Percentiles rank a stretch among this genome's conserved stretches.
Conservation (phyloP, 345 rosid species). For the Carallia pectinifolia region DNA sequence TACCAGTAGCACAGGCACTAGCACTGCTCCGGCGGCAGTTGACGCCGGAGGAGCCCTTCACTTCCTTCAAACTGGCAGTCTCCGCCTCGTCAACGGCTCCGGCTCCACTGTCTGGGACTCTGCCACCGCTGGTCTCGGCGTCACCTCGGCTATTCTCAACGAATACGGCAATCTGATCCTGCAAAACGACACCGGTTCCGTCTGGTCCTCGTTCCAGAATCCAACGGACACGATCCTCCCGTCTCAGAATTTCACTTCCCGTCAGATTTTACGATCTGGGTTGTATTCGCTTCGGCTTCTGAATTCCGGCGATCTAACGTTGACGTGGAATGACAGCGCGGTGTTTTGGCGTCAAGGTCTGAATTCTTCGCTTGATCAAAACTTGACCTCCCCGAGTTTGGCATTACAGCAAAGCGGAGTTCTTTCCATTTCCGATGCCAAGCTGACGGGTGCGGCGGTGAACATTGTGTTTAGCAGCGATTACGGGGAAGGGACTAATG, state of each 20-base stretch:
- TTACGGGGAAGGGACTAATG: conserved; percentile 45
- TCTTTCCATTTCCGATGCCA: conserved; percentile 35
- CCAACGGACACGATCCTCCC: conserved; percentile 45
- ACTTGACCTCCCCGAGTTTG: conserved; percentile 42
- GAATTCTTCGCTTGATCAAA: conserved; percentile 29
- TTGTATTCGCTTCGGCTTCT: conserved; percentile 39
- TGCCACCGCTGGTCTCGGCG: conserved; percentile 32
- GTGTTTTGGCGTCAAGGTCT: conserved; percentile 44
- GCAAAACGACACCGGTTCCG: not conserved
- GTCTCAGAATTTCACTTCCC: conserved; percentile 39
- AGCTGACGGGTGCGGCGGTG: conserved; percentile 13
- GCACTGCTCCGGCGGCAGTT: conserved; percentile 22
- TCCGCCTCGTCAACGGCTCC: conserved; percentile 51
- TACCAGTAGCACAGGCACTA: not conserved
- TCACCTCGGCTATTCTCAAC: conserved; percentile 43
- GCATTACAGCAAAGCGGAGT: conserved; percentile 40
- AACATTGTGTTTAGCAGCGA: conserved; percentile 45
- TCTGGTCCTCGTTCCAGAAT: conserved; percentile 57
- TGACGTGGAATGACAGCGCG: conserved; percentile 44
- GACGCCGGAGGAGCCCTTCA: conserved; percentile 45
- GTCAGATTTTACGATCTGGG: conserved; percentile 38
- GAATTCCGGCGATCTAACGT: conserved; percentile 36
- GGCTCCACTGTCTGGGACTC: conserved; percentile 53
- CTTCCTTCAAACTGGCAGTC: conserved; percentile 42
- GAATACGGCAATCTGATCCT: conserved; percentile 49